Conservation (phyloP, 2,329 filamentous ascomycete genomes). For the Neofusicoccum umdonicola region DNA sequence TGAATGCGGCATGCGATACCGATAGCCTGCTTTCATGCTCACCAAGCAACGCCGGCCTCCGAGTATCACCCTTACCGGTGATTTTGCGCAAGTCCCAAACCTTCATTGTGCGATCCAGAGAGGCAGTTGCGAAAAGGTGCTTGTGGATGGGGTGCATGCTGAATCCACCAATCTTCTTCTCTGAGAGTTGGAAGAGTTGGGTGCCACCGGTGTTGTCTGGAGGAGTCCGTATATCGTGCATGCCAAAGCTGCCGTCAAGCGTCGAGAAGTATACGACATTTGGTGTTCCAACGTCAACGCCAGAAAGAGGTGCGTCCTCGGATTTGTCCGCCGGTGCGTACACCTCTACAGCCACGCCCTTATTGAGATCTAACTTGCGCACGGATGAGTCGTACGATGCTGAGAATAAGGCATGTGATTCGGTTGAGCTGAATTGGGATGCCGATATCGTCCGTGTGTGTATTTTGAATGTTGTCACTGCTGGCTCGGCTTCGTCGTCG, state of each 20-base stretch:
- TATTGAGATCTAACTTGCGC: conserved; percentile 77
- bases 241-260: conserved; percentile 74
- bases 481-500: conserved; percentile 64
- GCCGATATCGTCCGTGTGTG: conserved; percentile 86
- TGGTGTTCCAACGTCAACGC: conserved; percentile 73
- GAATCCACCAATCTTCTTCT: conserved; percentile 96
- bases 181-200: conserved; percentile 72
- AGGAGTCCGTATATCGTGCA: conserved; percentile 70
- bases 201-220: conserved; percentile 48
- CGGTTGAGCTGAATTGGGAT: conserved; percentile 72
- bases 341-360: conserved; percentile 74
- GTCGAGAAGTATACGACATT: conserved; percentile 85
- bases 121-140: conserved; percentile 84
- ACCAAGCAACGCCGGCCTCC: conserved; percentile 68
- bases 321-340: conserved; percentile 70
- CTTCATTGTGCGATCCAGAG: conserved; percentile 82
- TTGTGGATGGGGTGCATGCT: conserved; percentile 75
- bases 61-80: conserved; percentile 57
- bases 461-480: conserved; percentile 86
- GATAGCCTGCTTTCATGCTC: conserved; percentile 80
- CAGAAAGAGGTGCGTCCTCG: conserved; percentile 77
- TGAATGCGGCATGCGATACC: conserved; percentile 92
- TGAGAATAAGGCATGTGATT: conserved; percentile 74
- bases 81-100: conserved; percentile 91
- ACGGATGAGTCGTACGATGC: conserved; percentile 93